A percentile compares a stretch with the other conserved stretches of the same genome.
These are phyloP conservation scores for Mesembryanthemum crystallinum DNA, from an alignment of 148 eudicot genomes.

Conservation along the genomic window DNA sequence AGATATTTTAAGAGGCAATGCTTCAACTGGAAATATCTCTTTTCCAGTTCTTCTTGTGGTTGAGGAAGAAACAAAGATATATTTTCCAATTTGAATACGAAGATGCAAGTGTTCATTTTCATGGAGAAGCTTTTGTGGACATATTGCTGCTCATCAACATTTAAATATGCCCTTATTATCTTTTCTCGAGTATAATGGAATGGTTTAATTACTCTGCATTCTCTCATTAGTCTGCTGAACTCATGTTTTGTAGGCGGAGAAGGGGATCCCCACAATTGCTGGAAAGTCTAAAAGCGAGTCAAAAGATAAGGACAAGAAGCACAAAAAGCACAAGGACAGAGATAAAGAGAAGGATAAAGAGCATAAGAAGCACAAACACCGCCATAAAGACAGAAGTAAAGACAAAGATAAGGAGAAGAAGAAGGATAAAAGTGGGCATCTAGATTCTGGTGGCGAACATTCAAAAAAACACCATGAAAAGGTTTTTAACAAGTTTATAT, in stretches of 20 bases:
- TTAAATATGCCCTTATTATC: neutral
- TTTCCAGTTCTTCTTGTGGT: neutral
- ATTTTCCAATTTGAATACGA: neutral
- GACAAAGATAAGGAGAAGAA: constrained; percentile 88
- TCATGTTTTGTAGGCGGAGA: constrained; percentile 57
- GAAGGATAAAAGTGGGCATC: constrained; percentile 74
- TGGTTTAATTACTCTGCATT: neutral
- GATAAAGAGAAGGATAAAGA: constrained; percentile 92
- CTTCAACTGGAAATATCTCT: neutral
- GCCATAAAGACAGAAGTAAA: constrained; percentile 90
- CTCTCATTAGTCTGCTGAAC: neutral
- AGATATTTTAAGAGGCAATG: neutral
- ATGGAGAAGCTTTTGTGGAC: neutral
- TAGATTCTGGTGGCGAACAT: constrained; percentile 69
- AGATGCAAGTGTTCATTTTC: neutral
- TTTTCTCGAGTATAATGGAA: neutral
- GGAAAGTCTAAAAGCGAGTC: constrained; percentile 78
- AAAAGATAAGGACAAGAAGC: constrained; percentile 87
- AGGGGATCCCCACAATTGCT: constrained; percentile 75
- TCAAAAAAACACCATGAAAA: constrained; percentile 84
- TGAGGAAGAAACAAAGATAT: neutral
- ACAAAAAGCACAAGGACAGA: constrained; percentile 78
- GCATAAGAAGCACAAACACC: constrained; percentile 92
- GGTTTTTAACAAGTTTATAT: constrained; percentile 40
- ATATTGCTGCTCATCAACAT: neutral